Evolutionary conservation across 2,329 filamentous ascomycete genomes (phyloP), one percentile per base, ranked within the genome.

Genomic region (Alternaria ethzedia): DNA sequence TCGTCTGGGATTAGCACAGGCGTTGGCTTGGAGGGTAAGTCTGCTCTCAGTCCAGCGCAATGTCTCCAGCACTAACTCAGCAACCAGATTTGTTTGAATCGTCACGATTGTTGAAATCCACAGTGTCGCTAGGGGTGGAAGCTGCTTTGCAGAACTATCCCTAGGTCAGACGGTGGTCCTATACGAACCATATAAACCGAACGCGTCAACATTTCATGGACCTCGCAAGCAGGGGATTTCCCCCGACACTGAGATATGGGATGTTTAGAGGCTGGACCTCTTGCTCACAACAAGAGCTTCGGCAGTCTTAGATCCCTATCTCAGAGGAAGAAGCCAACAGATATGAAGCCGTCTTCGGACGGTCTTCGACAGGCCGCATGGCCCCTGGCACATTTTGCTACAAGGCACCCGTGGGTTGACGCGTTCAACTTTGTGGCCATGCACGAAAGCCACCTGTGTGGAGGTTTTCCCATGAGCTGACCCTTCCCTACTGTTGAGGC

Each of bases 251-350:
- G 58, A 32, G 63, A 51, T 54, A 57, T 36, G 68, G 69, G 65
- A 45, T 67, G 69, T 57, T 57, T 52, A 63, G 70, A 76, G 73
- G 68, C 61, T 70, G 63, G 70, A 55, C 63, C 69, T 69, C 70
- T 65, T 70, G 63, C 52, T 54, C 36, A 57, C 66, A 66, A 59
- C 66, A 66, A 60, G 68, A 69, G 70, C 57, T 66, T 56, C 64
- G 58, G 67, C 63, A 61, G 55, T 73, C 73, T 66, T 59, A 51
- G 66, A 70, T 57, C 69, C 65, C 65, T 13, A 71, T 45, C 51
- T 61, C 23, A 63, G 66, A 67, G 73, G 61, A 74, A 78, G 74
- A 76, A 75, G 76, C 72, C 76, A 75, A 74, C 74, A 71, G 75
- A 74, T 61, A 73, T 76, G 62, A 69, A 70, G 64, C 52, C 54